These are phyloP conservation scores for Tricholoma matsutake DNA, from an alignment of 768 basidiomycete genomes.

Conservation along the genomic window DNA sequence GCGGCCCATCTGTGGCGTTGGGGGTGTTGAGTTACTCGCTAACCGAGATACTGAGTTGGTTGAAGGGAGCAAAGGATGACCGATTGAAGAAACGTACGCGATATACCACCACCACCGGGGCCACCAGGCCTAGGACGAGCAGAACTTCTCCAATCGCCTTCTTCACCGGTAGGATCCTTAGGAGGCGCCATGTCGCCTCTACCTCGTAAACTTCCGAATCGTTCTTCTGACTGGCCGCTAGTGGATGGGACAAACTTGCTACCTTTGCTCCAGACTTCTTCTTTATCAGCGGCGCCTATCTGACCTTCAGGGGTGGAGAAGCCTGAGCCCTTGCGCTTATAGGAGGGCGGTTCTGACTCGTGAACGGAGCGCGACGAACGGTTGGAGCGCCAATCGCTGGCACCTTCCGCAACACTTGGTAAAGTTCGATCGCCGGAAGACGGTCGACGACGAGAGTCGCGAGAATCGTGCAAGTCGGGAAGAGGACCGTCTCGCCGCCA, in stretches of 20 bases:
- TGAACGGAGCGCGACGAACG: constrained; percentile 38
- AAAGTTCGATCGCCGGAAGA: constrained; percentile 39
- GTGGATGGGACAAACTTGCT: constrained; percentile 64
- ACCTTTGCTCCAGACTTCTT: constrained; percentile 77
- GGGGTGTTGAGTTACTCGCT: constrained; percentile 74
- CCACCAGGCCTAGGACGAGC: constrained; percentile 38
- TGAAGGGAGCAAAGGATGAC: background rate
- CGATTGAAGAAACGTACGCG: constrained; percentile 49
- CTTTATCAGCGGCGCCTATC: constrained; percentile 62
- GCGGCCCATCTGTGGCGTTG: constrained; percentile 77
- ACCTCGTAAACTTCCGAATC: constrained; percentile 46
- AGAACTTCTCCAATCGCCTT: constrained; percentile 67
- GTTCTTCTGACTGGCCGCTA: constrained; percentile 33
- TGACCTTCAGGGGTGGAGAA: constrained; percentile 45
- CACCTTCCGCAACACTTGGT: constrained; percentile 56
- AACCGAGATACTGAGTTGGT: constrained; percentile 1
- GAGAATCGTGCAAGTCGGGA: constrained; percentile 59
- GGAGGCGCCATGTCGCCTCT: constrained; percentile 55
- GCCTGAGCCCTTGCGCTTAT: constrained; percentile 57
- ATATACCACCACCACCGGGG: constrained; percentile 47
- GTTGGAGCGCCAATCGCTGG: constrained; percentile 71
- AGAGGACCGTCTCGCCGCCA: constrained; percentile 91
- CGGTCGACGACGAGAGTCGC: constrained; percentile 63
- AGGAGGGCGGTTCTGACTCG: constrained; percentile 46
- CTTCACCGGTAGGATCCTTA: constrained; percentile 47